Percentiles rank a stretch among this genome's conserved stretches.
Conservation (phyloP, 148 eudicot species). For the Rhododendron vialii region DNA sequence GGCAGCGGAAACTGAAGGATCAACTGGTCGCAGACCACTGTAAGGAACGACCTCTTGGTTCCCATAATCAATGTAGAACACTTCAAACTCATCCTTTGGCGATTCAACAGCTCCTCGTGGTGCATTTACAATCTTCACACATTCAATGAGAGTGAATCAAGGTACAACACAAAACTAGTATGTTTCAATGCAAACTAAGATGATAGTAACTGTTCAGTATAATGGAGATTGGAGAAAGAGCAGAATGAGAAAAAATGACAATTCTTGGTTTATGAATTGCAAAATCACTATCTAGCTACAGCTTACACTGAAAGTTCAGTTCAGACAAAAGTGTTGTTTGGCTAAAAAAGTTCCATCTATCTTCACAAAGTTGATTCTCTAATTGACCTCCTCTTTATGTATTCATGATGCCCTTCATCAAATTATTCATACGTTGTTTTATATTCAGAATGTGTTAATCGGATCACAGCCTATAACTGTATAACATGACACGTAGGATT, state of each 20-base stretch:
- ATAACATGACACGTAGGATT: no score
- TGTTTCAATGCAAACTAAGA: not conserved
- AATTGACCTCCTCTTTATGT: not conserved
- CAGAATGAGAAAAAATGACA: not conserved
- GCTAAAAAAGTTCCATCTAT: not conserved
- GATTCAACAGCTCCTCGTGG: slow-evolving; percentile 68
- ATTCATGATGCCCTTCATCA: not conserved
- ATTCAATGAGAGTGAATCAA: not conserved
- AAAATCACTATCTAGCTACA: not conserved
- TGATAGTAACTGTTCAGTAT: not conserved
- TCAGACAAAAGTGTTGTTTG: not conserved
- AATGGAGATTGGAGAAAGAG: not conserved
- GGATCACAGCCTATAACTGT: not conserved
- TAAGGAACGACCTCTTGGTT: slow-evolving; percentile 84
- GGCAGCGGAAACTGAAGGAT: slow-evolving; percentile 56
- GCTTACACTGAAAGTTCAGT: not conserved
- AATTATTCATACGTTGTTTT: not conserved
- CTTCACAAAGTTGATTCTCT: not conserved
- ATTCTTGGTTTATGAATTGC: not conserved
- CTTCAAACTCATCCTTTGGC: slow-evolving; percentile 67
- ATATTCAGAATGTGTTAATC: not conserved
- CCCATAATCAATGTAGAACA: slow-evolving; percentile 90
- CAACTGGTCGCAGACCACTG: slow-evolving; percentile 59
- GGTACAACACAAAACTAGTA: not conserved
- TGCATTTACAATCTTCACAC: slow-evolving; percentile 47